A percentile compares a stretch with the other conserved stretches of the same genome.
Evolutionary conservation across 2,329 filamentous ascomycete species (phyloP).

Genomic region (Aureobasidium zeae): DNA sequence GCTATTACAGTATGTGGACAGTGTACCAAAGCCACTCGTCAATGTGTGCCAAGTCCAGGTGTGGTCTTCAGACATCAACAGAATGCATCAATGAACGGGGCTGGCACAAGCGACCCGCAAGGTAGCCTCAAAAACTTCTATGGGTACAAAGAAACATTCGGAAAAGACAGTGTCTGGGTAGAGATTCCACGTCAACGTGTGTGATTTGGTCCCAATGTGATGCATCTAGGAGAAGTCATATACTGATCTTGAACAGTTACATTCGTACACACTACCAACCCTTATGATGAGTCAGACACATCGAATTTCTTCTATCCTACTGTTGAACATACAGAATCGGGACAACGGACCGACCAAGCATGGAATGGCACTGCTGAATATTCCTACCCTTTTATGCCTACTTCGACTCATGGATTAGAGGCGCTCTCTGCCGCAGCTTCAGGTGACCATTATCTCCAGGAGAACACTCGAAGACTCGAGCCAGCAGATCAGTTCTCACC

Average conservation of each 20-base stretch:
- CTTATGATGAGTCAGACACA: constrained; percentile 42
- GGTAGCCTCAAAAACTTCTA: constrained; percentile 52
- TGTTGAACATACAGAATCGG: background rate
- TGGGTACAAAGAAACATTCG: constrained; percentile 57
- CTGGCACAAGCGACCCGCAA: constrained; percentile 34
- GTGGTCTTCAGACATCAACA: constrained; percentile 60
- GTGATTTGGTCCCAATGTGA: constrained; percentile 11
- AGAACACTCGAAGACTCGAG: constrained; percentile 5
- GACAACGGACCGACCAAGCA: background rate
- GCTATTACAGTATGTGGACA: constrained; percentile 40
- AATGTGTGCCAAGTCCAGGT: constrained; percentile 52
- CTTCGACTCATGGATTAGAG: constrained; percentile 42
- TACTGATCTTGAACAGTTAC: constrained; percentile 37
- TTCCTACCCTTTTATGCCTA: background rate
- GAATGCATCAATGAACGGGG: constrained; percentile 58
- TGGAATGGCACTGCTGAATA: background rate
- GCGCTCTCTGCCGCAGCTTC: constrained; percentile 46
- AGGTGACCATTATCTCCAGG: constrained; percentile 25
- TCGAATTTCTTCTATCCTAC: background rate
- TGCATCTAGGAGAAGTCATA: too few relatives aligned
- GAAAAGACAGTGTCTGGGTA: constrained; percentile 52
- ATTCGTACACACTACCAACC: constrained; percentile 54
- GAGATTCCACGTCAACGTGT: constrained; percentile 51
- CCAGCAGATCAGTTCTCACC: constrained; percentile 29
- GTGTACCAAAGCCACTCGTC: constrained; percentile 50